Base-by-base conservation (phyloP, 768 basidiomycete genomes). In the Lentinula raphanica region DNA sequence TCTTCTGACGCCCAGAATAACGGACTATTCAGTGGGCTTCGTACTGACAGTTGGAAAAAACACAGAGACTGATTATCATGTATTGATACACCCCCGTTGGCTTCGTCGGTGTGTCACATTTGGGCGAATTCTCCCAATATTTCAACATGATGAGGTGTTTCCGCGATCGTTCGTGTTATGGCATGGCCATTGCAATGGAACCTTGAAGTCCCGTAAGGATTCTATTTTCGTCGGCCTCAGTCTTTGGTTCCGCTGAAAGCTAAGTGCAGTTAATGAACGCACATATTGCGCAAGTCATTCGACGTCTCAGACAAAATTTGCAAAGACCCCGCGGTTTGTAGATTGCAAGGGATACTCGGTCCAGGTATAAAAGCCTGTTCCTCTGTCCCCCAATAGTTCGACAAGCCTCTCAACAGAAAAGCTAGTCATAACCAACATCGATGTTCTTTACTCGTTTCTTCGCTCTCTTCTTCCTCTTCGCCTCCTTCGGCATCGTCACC, bases 371-470 rank as follows among this genome's bases (percentile, higher is more conserved):
- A 44, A 25, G 21, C 42, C 21, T 21, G n/a, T 9, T 8, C 9
- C 6, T 44, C 9, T 44, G 51, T 27, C 51, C 8, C 19, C 12
- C 29, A 50, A 50, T 11, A 53, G 9, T 28, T 6, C 5, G 0
- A 29, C n/a, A 17, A 49, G 32, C 49, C 35, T 21, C 8, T 38
- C 25, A 21, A 32, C 11, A 3, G 11, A 12, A 11, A 12, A 2
- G 23, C 12, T 15, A 11, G 51, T 17, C 36, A 19, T 6, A 5
- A 25, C 35, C 36, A 8, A 56, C 21, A 17, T 5, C 40, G n/a
- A 56, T 56, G 54, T 44, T 56, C 19, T 56, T 56, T 45, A 7
- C 40, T 44, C 42, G 42, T 44, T 44, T 46, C 29, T 56, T 56
- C 31, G 42, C 54, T 45, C 31, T 56, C 42, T 46, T 45, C 32